Evolutionary conservation across 768 basidiomycete genomes (phyloP), one percentile per base, ranked within the genome.

Genomic region (Psilocybe subaeruginosa): DNA sequence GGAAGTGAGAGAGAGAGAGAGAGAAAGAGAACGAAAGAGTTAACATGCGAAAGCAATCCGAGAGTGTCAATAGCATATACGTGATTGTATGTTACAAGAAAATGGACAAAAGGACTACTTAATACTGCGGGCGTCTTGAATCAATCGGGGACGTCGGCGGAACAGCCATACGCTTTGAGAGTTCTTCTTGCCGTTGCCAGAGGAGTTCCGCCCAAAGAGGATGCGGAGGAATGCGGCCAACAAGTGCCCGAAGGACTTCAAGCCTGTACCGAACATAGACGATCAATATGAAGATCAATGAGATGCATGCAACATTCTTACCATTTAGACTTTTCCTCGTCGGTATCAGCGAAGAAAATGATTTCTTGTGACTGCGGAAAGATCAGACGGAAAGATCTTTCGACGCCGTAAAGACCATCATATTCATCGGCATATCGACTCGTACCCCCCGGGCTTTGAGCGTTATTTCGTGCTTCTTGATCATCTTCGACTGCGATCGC

Each of bases 151-250:
- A 61, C n/a, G 63, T 61, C 33, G 67, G 70, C n/a, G 59, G 54
- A 8, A 66, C 64, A 51, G 69, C 59, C 61, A 69, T 68, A 31
- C 73, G 74, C 60, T 79, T 80, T 29, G 72, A 58, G 23, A 77
- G 65, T 54, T 85, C 84, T 58, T 85, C 82, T 66, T 93, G 91
- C 50, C 88, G 84, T 72, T 94, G 90, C 92, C 92, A 93, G 43
- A 94, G 73, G 41, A 97, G 78, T 77, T 97, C 95, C 2, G 90
- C 95, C 95, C 95, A 97, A 11, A 97, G 77, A 2, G 93, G 93
- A 72, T 96, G 93, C 2, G 92, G 91, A 8, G 95, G 95, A 66
- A 97, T 95, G 60, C 87, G 89, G 7, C 94, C 94, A 61, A 97
- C 87, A 39, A 97, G 80, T 0, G 93, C 91, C 53, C 85, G 83